These are phyloP conservation scores for Cicer pinnatifidum DNA, from an alignment of 306 rosid genomes.

Conservation along the genomic window DNA sequence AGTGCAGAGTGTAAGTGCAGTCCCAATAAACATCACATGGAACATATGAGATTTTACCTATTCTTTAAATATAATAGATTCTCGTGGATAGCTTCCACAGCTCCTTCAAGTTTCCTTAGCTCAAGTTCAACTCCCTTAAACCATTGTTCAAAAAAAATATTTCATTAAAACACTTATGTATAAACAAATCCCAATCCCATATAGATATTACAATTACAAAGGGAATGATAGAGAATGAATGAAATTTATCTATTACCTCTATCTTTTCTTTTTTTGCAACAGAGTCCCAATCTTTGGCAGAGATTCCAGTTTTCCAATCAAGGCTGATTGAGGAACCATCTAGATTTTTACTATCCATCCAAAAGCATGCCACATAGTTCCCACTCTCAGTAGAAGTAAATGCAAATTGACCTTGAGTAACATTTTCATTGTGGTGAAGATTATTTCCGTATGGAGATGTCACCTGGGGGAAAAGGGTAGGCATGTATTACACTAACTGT, in stretches of 20 bases:
- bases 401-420: conserved; percentile 69
- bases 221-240: background rate
- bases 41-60: conserved; percentile 46
- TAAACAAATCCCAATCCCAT: background rate
- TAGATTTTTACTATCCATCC: conserved; percentile 47
- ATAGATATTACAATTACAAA: conserved; percentile 11
- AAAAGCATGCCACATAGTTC: conserved; percentile 61
- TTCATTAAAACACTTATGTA: background rate
- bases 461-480: conserved; percentile 41
- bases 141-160: conserved; percentile 25
- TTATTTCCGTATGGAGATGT: conserved; percentile 68
- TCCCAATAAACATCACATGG: background rate
- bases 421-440: conserved; percentile 63
- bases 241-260: conserved; percentile 46
- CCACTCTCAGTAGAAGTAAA: conserved; percentile 61
- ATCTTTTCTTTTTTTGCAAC: conserved; percentile 64
- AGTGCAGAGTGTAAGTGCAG: too few relatives aligned
- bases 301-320: conserved; percentile 67
- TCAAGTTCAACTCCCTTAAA: conserved; percentile 67
- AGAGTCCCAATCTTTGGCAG: conserved; percentile 61
- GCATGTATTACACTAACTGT: background rate
- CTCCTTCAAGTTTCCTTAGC: conserved; percentile 62
- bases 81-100: conserved; percentile 61
- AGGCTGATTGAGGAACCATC: conserved; percentile 47
- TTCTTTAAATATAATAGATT: conserved; percentile 55